phyloP scores from a whole-genome alignment of 257 asterid species.

The Cynanchum wilfordii region DNA sequence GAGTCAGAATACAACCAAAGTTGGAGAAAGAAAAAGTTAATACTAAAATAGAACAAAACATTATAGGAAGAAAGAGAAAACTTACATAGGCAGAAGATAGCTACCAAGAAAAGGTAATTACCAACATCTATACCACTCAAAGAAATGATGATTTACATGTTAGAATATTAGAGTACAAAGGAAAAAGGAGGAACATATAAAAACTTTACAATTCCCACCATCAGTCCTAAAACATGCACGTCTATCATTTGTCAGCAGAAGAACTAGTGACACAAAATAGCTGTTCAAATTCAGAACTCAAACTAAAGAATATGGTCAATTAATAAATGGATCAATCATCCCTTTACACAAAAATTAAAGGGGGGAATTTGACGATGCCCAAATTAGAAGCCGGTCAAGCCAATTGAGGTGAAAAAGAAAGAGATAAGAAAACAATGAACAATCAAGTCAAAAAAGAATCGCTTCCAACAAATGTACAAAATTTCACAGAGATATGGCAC shows the following conservation, averaged over 20 bases:
- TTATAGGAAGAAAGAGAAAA: neutral
- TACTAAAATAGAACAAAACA: neutral
- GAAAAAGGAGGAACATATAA: neutral
- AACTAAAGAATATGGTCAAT: slow-evolving; percentile 49
- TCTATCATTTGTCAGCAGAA: slow-evolving; percentile 20
- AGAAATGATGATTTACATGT: slow-evolving; percentile 2
- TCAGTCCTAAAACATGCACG: slow-evolving; percentile 16
- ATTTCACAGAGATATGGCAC: slow-evolving; percentile 66
- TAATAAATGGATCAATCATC: slow-evolving; percentile 77
- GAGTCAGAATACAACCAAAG: neutral
- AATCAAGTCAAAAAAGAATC: slow-evolving; percentile 43
- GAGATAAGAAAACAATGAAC: slow-evolving; percentile 27
- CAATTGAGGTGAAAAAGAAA: slow-evolving; percentile 25
- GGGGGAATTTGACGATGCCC: slow-evolving; percentile 58
- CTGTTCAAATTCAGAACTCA: slow-evolving; percentile 22
- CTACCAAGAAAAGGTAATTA: neutral
- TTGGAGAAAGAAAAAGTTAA: neutral
- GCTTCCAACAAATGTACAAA: slow-evolving; percentile 51
- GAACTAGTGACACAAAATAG: slow-evolving; percentile 14
- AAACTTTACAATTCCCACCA: slow-evolving; percentile 9
- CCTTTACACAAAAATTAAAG: slow-evolving; percentile 92
- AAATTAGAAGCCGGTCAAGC: slow-evolving; percentile 43
- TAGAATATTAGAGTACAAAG: neutral
- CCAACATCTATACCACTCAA: neutral
- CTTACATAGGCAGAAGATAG: neutral